Conservation (phyloP, 2,329 filamentous ascomycete genomes). For the Neonectria neomacrospora region DNA sequence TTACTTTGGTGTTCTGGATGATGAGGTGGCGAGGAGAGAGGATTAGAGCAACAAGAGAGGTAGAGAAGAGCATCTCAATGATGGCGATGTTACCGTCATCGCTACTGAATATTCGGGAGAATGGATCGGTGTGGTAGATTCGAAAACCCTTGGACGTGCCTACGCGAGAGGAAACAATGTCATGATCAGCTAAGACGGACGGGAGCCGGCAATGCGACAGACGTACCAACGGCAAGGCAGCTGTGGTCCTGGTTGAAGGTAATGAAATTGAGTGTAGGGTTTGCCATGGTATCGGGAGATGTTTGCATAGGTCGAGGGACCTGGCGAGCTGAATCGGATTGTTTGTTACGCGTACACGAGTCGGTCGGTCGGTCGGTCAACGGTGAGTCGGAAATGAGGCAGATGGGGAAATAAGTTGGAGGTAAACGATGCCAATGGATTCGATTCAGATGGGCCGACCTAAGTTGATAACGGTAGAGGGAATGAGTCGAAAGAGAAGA, state of each 20-base stretch:
- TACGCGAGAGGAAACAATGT: constrained; percentile 48
- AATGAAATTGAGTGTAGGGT: constrained; percentile 90
- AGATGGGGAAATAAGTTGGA: not conserved
- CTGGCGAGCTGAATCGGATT: not conserved
- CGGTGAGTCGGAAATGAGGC: not conserved
- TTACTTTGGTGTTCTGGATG: constrained; percentile 96
- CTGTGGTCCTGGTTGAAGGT: constrained; percentile 99
- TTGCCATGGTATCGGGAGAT: constrained; percentile 64
- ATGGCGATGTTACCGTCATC: constrained; percentile 95
- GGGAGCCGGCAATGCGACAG: constrained; percentile 20
- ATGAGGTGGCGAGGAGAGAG: constrained; percentile 91
- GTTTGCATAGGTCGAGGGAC: not conserved
- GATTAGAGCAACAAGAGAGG: constrained; percentile 92
- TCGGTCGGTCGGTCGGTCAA: constrained; percentile 4
- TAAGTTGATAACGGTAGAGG: not conserved
- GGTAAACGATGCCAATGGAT: not conserved
- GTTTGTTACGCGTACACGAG: not conserved
- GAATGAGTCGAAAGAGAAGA: constrained; percentile 1
- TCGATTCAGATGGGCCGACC: constrained; percentile 7
- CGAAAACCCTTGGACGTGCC: constrained; percentile 94
- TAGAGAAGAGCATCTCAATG: constrained; percentile 98
- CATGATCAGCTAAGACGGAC: constrained; percentile 23
- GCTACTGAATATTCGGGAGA: constrained; percentile 93
- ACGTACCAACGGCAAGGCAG: constrained; percentile 91
- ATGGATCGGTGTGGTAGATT: constrained; percentile 96